Evolutionary conservation across 345 rosid genomes (phyloP).

Genomic region (Populus euphratica): DNA sequence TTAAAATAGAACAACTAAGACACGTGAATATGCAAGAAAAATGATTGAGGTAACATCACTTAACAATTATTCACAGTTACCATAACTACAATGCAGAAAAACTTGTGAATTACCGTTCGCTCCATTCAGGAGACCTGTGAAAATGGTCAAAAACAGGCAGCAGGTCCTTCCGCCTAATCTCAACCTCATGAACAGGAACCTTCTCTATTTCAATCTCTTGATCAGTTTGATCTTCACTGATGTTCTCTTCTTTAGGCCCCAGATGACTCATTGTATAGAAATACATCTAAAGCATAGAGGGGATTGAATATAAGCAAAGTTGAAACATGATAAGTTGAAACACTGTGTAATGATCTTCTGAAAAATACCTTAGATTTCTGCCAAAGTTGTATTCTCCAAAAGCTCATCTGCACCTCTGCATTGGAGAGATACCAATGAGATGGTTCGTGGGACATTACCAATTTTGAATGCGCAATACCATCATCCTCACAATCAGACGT

Average conservation of each 20-base stretch:
- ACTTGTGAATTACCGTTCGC: slow-evolving; percentile 43
- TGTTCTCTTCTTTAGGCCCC: slow-evolving; percentile 24
- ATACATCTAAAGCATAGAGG: slow-evolving; percentile 46
- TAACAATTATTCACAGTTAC: background rate
- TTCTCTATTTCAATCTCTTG: slow-evolving; percentile 83
- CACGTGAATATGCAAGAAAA: background rate
- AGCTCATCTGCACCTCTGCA: slow-evolving; percentile 81
- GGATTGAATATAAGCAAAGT: slow-evolving; percentile 13
- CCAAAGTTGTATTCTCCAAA: slow-evolving; percentile 82
- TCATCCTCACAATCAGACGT: slow-evolving; percentile 52
- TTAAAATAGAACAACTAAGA: background rate
- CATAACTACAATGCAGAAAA: background rate
- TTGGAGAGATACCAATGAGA: slow-evolving; percentile 76
- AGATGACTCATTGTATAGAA: slow-evolving; percentile 53
- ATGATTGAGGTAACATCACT: background rate
- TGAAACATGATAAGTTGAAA: background rate
- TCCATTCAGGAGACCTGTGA: slow-evolving; percentile 53
- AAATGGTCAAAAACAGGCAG: slow-evolving; percentile 80
- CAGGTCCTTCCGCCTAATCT: slow-evolving; percentile 69
- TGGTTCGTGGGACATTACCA: slow-evolving; percentile 49
- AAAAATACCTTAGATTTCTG: slow-evolving; percentile 70
- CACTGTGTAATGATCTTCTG: slow-evolving; percentile 1
- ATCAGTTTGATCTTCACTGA: slow-evolving; percentile 26
- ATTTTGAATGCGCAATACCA: slow-evolving; percentile 33
- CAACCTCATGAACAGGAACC: slow-evolving; percentile 59